phyloP scores from a whole-genome alignment of 192 early-diverging fungal species.

The Piromyces sp. region DNA sequence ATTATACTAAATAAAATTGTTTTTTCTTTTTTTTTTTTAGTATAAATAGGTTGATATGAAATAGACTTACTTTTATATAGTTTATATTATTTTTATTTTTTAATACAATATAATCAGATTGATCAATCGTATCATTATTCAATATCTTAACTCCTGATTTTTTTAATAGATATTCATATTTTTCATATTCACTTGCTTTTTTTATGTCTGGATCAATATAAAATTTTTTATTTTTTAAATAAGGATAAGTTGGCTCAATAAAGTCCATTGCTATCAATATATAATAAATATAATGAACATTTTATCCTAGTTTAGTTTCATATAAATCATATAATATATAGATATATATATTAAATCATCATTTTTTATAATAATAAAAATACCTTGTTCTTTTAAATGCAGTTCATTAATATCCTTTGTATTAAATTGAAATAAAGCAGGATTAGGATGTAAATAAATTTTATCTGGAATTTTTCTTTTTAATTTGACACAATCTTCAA shows the following conservation, averaged over 20 bases:
- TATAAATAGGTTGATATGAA: too few species aligned
- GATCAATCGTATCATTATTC: not conserved
- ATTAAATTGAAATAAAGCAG: not conserved
- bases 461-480: conserved; percentile 25
- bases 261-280: not conserved
- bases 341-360: too few species aligned
- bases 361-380: too few species aligned
- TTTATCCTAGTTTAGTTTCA: too few species aligned
- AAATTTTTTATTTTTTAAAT: not conserved
- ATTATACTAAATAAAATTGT: too few species aligned
- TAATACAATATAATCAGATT: not conserved
- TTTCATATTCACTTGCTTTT: not conserved
- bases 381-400: not conserved
- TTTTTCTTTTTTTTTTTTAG: too few species aligned
- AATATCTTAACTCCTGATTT: not conserved
- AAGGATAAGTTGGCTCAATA: not conserved
- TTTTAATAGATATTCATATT: not conserved
- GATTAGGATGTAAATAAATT: conserved; percentile 21
- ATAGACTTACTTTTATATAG: not conserved
- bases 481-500: conserved; percentile 44
- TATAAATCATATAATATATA: too few species aligned
- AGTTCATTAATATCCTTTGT: not conserved
- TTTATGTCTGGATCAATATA: not conserved
- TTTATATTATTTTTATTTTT: not conserved
- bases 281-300: too few species aligned